Base-by-base conservation (phyloP, 2,329 filamentous ascomycete genomes). In the Diaporthe sp. region DNA sequence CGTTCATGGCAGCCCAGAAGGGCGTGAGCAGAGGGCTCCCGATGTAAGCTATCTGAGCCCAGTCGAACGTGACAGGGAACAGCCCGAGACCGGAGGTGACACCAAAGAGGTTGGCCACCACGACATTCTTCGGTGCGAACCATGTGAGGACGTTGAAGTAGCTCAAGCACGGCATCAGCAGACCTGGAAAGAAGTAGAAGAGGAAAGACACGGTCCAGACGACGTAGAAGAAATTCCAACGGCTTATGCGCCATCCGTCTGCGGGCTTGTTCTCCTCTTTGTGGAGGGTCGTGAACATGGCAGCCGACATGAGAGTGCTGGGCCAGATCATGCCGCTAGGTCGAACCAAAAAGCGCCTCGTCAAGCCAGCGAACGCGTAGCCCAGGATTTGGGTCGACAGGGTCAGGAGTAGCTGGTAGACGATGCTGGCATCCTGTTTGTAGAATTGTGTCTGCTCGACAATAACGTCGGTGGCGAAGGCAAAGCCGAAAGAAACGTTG, bases 241-340 rank as follows among this genome's bases (percentile, higher is more conserved):
- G 88, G 76, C 93, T 94, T 68, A 97, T 93, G 55, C 84, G 92
- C 95, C 95, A 97, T 44, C 94, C 94, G 81, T 94, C 92, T 27
- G 94, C 94, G 47, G 91, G 89, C 78, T 93, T 94, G 82, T 97
- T 97, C 80, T 96, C 92, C 75, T 95, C 92, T 79, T 93, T 95
- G 83, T 97, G 95, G 66, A 97, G 87, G 0, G 94, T 96, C 5
- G 92, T 93, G 79, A 97, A 97, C 94, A 97, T 96, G 79, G 94
- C 93, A 0, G 94, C 94, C 27, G 94, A 96, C 88, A 96, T 95
- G 66, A 97, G 86, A 0, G 95, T 97, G 30, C 93, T 93, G 1
- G 95, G 95, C 95, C 95, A 97, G 63, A 97, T 95, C 93, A 97
- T 97, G 74, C 94, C 94, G 76, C 93, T 94, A 0, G 95, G 95